phyloP scores from a whole-genome alignment of 106 monocot genomes.

The Gastrodia elata region DNA sequence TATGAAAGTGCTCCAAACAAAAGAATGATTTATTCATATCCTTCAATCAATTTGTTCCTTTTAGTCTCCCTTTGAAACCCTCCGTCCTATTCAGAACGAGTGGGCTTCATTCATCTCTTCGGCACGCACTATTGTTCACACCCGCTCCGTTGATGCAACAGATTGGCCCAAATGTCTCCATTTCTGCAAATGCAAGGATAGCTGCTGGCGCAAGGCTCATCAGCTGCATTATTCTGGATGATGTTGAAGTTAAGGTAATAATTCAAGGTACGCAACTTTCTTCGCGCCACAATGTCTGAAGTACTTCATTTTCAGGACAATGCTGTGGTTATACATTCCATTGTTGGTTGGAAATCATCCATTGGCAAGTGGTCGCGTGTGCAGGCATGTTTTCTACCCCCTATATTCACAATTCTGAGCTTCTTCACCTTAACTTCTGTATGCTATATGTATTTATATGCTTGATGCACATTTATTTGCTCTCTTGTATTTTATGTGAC shows the following conservation, averaged over 20 bases:
- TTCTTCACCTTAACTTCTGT: neutral
- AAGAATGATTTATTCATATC: neutral
- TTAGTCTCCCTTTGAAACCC: neutral
- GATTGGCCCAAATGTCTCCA: slow-evolving; percentile 97
- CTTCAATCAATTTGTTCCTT: neutral
- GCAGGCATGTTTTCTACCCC: slow-evolving; percentile 40
- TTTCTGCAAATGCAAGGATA: slow-evolving; percentile 96
- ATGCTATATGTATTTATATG: too few species aligned
- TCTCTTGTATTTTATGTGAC: too few species aligned
- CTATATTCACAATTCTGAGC: neutral
- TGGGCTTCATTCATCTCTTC: neutral
- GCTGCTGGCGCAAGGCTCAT: slow-evolving; percentile 89
- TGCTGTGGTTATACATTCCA: slow-evolving; percentile 85
- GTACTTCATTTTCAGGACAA: slow-evolving; percentile 52
- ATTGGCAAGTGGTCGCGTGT: slow-evolving; percentile 95
- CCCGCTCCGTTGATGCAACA: slow-evolving; percentile 23
- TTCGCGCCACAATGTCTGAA: neutral
- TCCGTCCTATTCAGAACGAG: neutral
- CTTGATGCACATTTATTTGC: too few species aligned
- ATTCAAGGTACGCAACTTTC: neutral
- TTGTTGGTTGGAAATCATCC: slow-evolving; percentile 89
- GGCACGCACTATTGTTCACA: neutral
- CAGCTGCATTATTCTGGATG: slow-evolving; percentile 90
- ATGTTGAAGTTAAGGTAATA: slow-evolving; percentile 90
- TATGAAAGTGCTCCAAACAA: neutral